These are phyloP conservation scores for Rhizopus microsporus DNA, from an alignment of 371 early-diverging fungal species.

Conservation along the genomic window DNA sequence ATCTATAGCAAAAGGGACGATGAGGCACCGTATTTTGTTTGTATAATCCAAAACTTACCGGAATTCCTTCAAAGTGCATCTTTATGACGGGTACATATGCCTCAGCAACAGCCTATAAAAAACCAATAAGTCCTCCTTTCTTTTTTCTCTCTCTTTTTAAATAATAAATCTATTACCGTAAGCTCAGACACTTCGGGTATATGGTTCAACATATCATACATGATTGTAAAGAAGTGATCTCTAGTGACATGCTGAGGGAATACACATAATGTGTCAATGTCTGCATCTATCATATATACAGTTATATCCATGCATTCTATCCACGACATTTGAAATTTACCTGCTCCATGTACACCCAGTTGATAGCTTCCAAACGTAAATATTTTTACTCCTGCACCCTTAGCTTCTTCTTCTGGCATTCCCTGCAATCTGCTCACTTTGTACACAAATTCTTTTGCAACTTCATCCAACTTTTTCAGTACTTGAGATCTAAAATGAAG, in stretches of 20 bases:
- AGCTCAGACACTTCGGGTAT: conserved; percentile 84
- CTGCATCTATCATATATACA: conserved; percentile 67
- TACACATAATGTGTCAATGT: conserved; percentile 99
- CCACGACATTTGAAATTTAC: conserved; percentile 33
- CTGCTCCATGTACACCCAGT: conserved; percentile 96
- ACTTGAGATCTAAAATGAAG: conserved; percentile 73
- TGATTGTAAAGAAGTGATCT: conserved; percentile 94
- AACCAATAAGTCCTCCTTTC: background rate
- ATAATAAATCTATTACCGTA: conserved; percentile 37
- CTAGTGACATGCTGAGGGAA: conserved; percentile 93
- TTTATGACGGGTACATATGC: conserved; percentile 99
- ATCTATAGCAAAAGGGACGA: conserved; percentile 60
- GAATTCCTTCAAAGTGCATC: conserved; percentile 90
- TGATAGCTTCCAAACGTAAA: conserved; percentile 99
- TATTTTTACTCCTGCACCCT: conserved; percentile 95
- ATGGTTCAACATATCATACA: conserved; percentile 86
- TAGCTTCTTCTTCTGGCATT: conserved; percentile 79
- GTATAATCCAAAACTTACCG: conserved; percentile 49
- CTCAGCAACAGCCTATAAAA: conserved; percentile 72
- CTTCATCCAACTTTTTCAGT: conserved; percentile 79
- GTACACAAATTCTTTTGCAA: conserved; percentile 93
- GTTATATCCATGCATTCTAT: background rate
- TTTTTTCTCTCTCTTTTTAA: background rate
- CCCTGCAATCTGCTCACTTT: conserved; percentile 64
- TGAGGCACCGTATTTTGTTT: background rate